Conservation (phyloP, 495 filamentous ascomycete species). For the Lineolata rhizophorae region DNA sequence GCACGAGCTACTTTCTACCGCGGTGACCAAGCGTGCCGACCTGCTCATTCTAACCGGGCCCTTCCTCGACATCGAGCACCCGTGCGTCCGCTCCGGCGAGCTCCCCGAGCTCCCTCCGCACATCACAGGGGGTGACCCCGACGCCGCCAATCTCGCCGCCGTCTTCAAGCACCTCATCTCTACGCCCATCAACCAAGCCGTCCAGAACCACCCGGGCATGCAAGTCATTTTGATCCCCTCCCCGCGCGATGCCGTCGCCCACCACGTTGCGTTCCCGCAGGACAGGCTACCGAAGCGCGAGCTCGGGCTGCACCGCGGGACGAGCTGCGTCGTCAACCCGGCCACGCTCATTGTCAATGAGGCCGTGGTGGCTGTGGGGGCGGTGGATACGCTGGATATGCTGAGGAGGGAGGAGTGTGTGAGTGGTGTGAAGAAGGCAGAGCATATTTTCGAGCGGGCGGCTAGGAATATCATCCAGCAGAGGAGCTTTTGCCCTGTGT, state of each 20-base stretch:
- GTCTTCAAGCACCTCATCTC: constrained; percentile 67
- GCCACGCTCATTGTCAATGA: constrained; percentile 77
- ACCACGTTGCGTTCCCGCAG: constrained; percentile 76
- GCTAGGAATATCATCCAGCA: constrained; percentile 64
- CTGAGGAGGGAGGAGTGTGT: constrained; percentile 56
- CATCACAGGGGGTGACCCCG: no score
- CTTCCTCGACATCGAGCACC: constrained; percentile 80
- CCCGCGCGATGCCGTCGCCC: constrained; percentile 58
- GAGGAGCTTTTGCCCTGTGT: constrained; percentile 73
- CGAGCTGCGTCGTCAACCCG: constrained; percentile 63
- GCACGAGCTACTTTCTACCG: constrained; percentile 54
- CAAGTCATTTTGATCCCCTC: constrained; percentile 69
- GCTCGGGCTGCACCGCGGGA: constrained; percentile 40
- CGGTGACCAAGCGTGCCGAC: constrained; percentile 53
- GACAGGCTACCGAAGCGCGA: constrained; percentile 50
- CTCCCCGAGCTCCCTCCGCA: constrained; percentile 48
- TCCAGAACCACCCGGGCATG: constrained; percentile 44
- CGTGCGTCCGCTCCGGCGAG: constrained; percentile 68
- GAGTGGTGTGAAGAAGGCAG: constrained; percentile 28
- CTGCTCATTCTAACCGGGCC: constrained; percentile 66
- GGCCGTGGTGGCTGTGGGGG: constrained; percentile 51
- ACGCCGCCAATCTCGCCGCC: constrained; percentile 55
- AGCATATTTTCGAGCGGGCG: constrained; percentile 40
- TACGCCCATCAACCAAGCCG: constrained; percentile 40
- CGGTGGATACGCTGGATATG: constrained; percentile 65